Base-by-base conservation (phyloP, 495 filamentous ascomycete species). In the Penicillium alfredii region DNA sequence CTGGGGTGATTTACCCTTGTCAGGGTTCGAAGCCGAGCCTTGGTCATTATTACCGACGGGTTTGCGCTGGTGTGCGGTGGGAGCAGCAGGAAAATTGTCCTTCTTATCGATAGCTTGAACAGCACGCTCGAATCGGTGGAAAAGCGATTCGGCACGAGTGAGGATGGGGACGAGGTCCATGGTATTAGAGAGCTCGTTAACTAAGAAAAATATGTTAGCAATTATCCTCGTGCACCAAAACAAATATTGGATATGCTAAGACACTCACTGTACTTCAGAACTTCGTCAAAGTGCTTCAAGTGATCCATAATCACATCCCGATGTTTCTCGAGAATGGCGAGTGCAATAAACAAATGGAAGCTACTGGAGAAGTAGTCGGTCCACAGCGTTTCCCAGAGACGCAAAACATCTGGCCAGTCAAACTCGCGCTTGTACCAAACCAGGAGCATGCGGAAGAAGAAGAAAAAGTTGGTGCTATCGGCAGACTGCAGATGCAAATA, bases 351-450 rank as follows among this genome's bases (percentile, higher is more conserved):
- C 2, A 98, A 68, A 55, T 97, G 93, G 65, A 95, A 97, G 51
- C 80, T 84, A 47, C 84, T 84, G 58, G 77, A 84, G 33, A 86
- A 57, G 45, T 81, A 94, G 53, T 97, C 90, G 17, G 93, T 96
- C 93, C 92, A 97, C 2, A 98, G 69, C 2, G 74, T 72, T 62
- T 98, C 92, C 89, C 92, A 98, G 6, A 98, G 69, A 13, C 83
- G 78, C 19, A 97, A 66, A 18, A 94, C 76, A 53, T 96, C 86
- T 24, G 68, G 54, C 86, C 88, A 97, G 49, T 77, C 72, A 50
- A 97, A 98, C 62, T 98, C 92, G 3, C 92, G 84, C 65, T 98
- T 97, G 62, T 89, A 98, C 90, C 90, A 97, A 12, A 98, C 92
- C 0, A 98, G 70, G 15, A 98, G 69, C 89, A 96, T 96, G 15